These are phyloP conservation scores for Acacia crassicarpa DNA, from an alignment of 306 rosid genomes.

Conservation along the genomic window DNA sequence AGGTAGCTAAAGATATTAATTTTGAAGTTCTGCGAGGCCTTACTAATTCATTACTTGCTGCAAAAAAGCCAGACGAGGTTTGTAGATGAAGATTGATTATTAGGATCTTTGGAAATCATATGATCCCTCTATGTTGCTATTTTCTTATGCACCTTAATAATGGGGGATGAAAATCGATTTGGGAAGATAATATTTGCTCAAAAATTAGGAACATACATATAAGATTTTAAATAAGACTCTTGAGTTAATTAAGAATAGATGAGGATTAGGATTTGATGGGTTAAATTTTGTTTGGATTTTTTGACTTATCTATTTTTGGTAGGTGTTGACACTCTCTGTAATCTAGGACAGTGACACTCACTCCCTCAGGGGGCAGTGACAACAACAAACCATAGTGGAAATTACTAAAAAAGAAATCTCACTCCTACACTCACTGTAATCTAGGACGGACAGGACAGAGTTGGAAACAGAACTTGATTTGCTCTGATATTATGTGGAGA, in stretches of 20 bases:
- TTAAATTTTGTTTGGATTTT: neutral
- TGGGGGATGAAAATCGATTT: neutral
- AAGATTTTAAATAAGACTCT: neutral
- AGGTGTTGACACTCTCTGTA: neutral
- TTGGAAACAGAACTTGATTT: neutral
- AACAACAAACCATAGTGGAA: neutral
- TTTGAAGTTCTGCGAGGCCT: conserved; percentile 88
- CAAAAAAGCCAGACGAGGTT: conserved; percentile 91
- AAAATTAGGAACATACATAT: neutral
- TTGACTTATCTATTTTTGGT: neutral
- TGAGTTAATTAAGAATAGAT: neutral
- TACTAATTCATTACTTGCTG: conserved; percentile 81
- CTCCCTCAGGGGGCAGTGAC: neutral
- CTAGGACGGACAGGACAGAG: neutral
- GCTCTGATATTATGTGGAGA: neutral
- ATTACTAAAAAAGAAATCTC: neutral
- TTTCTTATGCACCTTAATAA: neutral
- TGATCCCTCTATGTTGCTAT: neutral
- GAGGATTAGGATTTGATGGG: neutral
- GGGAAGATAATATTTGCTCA: neutral
- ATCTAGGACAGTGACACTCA: too few relatives aligned
- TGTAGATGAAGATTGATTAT: conserved; percentile 31
- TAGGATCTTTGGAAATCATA: neutral
- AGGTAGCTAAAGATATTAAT: conserved; percentile 71
- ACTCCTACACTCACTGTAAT: neutral